Evolutionary conservation across 257 asterid species (phyloP).

Genomic region (Gentiana dahurica): DNA sequence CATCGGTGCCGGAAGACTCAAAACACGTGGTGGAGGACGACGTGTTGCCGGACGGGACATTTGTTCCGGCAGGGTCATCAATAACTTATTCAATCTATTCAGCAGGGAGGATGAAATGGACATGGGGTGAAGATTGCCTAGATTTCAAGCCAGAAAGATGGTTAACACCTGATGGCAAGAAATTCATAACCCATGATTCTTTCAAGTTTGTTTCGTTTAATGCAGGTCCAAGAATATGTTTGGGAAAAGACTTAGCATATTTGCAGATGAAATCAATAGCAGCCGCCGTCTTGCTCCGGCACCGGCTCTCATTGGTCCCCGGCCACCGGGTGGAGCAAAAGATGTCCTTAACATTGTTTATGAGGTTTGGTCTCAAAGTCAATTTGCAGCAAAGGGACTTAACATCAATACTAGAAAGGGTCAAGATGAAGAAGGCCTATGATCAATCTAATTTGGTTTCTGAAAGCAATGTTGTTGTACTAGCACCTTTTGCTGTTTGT

Average conservation of each 20-base stretch:
- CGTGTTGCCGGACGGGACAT: constrained; percentile 73
- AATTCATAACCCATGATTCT: constrained; percentile 54
- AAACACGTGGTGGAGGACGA: constrained; percentile 80
- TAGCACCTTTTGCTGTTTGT: too few relatives aligned
- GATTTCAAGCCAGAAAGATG: constrained; percentile 85
- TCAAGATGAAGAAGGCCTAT: too few relatives aligned
- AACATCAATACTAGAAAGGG: constrained; percentile 6
- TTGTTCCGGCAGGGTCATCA: constrained; percentile 81
- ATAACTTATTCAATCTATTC: constrained; percentile 82
- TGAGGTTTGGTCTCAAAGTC: constrained; percentile 72
- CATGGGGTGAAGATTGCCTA: constrained; percentile 84
- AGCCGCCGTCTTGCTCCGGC: constrained; percentile 74
- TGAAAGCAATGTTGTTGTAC: too few relatives aligned
- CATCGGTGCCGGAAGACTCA: constrained; percentile 90
- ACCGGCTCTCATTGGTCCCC: constrained; percentile 37
- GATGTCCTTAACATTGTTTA: constrained; percentile 82
- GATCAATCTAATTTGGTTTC: too few relatives aligned
- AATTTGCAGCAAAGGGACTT: constrained; percentile 45
- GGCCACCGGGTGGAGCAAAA: constrained; percentile 85
- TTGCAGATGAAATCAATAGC: constrained; percentile 87
- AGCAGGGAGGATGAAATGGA: constrained; percentile 67
- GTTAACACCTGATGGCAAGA: constrained; percentile 34
- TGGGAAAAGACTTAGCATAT: constrained; percentile 80
- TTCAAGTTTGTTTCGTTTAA: constrained; percentile 82
- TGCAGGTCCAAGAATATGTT: constrained; percentile 81